Evolutionary conservation across 2,329 filamentous ascomycete species (phyloP).

Genomic region (Raffaelea ambrosiae): DNA sequence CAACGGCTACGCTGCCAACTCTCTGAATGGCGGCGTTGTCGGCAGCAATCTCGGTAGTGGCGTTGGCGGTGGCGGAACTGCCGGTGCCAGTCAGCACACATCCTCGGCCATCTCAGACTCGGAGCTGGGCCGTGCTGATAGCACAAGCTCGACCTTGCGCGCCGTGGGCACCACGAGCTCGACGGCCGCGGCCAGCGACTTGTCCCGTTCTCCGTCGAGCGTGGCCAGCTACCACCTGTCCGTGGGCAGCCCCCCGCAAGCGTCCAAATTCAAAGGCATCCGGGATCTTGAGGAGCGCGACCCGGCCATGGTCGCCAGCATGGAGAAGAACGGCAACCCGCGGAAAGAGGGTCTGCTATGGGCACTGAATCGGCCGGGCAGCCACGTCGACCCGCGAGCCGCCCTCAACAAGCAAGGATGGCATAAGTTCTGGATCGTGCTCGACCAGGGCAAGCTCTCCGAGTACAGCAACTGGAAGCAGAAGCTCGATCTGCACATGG

Average conservation of each 20-base stretch:
- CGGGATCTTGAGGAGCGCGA: constrained; percentile 86
- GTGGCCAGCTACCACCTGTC: constrained; percentile 32
- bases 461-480: constrained; percentile 99
- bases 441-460: constrained; percentile 92
- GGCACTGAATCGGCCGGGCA: constrained; percentile 86
- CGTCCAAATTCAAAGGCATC: constrained; percentile 75
- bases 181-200: constrained; percentile 27
- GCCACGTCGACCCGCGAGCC: constrained; percentile 81
- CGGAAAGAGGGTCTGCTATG: constrained; percentile 91
- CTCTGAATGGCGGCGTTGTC: neutral
- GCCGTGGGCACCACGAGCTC: constrained; percentile 37
- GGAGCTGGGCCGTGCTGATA: constrained; percentile 65
- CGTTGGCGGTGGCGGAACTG: neutral
- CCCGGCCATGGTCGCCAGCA: constrained; percentile 37
- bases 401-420: constrained; percentile 95
- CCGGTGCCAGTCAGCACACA: constrained; percentile 20
- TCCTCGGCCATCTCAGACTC: constrained; percentile 52
- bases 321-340: constrained; percentile 56
- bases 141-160: constrained; percentile 60
- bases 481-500: constrained; percentile 91
- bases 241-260: constrained; percentile 42
- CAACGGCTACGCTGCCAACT: neutral
- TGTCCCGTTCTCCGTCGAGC: constrained; percentile 51
- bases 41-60: neutral
- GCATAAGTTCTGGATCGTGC: constrained; percentile 99